These are phyloP conservation scores for Lipomyces kockii DNA, from an alignment of 805 yeast species.

Conservation along the genomic window DNA sequence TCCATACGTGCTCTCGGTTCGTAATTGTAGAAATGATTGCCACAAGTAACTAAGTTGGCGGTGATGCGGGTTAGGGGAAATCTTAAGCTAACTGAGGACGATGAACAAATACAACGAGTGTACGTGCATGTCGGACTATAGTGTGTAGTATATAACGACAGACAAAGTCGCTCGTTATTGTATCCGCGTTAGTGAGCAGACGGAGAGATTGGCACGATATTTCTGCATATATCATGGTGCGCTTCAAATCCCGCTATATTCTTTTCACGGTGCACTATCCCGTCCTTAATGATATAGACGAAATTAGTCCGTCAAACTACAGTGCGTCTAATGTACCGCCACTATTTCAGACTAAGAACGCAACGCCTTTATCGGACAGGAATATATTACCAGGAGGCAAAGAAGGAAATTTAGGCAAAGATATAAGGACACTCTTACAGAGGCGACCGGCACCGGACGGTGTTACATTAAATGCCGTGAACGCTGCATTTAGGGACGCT, in stretches of 20 bases:
- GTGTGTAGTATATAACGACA: too few relatives aligned
- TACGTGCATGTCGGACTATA: too few relatives aligned
- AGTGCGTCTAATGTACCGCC: background rate
- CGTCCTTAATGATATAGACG: background rate
- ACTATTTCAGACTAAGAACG: background rate
- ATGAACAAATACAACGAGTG: too few relatives aligned
- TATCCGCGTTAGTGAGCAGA: too few relatives aligned
- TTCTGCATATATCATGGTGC: constrained; percentile 64
- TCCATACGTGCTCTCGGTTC: too few relatives aligned
- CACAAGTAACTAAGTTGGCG: too few relatives aligned
- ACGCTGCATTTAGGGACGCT: constrained; percentile 58
- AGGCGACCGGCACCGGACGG: constrained; percentile 40
- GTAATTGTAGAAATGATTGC: too few relatives aligned
- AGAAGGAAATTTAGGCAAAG: constrained; percentile 40
- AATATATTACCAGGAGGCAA: constrained; percentile 18
- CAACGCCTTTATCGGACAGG: constrained; percentile 6
- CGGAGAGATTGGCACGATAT: background rate
- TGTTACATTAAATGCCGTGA: constrained; percentile 56
- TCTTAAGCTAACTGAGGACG: too few relatives aligned
- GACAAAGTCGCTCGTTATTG: too few relatives aligned
- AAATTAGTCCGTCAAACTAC: background rate
- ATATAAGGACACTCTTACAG: constrained; percentile 15
- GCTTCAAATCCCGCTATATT: constrained; percentile 83
- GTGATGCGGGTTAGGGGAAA: too few relatives aligned
- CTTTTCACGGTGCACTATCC: constrained; percentile 81